Evolutionary conservation across 768 basidiomycete species (phyloP), one percentile per base, ranked within the genome.

Genomic region (Boletus patriciae): DNA sequence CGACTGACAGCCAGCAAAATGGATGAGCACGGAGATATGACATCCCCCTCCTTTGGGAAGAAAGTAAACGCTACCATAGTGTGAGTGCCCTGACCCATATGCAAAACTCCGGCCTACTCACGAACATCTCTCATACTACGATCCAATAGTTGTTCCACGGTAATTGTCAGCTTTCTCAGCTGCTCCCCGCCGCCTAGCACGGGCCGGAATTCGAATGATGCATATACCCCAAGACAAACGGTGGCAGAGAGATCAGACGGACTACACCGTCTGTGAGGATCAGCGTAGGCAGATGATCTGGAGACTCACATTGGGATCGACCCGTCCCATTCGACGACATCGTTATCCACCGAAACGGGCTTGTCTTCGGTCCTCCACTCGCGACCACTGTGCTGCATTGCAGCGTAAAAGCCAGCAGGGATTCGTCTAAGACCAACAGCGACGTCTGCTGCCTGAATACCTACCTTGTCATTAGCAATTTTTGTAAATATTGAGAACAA

Each of bases 161-260:
- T 36, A 5, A 41, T 23, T 13, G n/a, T 18, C 2, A 51, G 6
- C 37, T 19, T 25, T 16, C 40, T 25, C 13, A 57, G 40, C 4
- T 31, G 34, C 19, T 57, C 41, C 8, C 58, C 58, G 7, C 33
- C 29, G 10, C 58, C 55, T 3, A 59, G 23, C 7, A 48, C 52
- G 21, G 54, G 54, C 18, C 40, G 49, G 10, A 60, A 23, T 21
- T 60, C 55, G 27, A 45, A 57, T 0, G 55, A 57, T 12, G 40
- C 58, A 23, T 48, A 44, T 10, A 57, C 12, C 8, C 8, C 34
- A 31, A 59, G 31, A 47, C 16, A 23, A 10, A 60, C 21, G 4
- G 11, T 36, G 19, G 55, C 49, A 23, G 59, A 45, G 10, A 11
- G 41, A 29, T 52, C 55, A n/a, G 42, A 52, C 7, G 59, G 50